phyloP scores from a whole-genome alignment of 2,329 filamentous ascomycete species.

The Talaromyces sp. region DNA sequence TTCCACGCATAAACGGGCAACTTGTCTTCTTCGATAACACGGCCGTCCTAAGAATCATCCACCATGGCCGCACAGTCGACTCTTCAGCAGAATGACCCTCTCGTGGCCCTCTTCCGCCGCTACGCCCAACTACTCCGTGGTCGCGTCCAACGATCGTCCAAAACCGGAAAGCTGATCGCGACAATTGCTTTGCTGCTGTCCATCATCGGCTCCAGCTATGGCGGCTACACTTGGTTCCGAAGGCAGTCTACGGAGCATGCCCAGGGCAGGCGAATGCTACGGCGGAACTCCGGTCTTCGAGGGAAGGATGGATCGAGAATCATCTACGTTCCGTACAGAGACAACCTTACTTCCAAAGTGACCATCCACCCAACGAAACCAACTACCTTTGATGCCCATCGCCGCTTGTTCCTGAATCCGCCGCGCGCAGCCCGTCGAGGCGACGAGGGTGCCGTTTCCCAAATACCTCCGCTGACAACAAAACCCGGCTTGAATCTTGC shows the following conservation, averaged over 20 bases:
- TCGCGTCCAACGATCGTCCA: slow-evolving; percentile 60
- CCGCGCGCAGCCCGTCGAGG: slow-evolving; percentile 74
- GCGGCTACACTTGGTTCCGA: slow-evolving; percentile 72
- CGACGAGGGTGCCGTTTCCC: slow-evolving; percentile 54
- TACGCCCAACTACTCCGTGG: slow-evolving; percentile 46
- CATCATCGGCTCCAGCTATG: slow-evolving; percentile 74
- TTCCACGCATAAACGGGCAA: slow-evolving; percentile 4
- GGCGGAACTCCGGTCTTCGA: slow-evolving; percentile 86
- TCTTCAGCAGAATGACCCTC: slow-evolving; percentile 64
- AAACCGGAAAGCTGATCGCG: slow-evolving; percentile 66
- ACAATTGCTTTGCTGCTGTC: slow-evolving; percentile 70
- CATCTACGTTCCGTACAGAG: slow-evolving; percentile 90
- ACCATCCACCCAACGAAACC: slow-evolving; percentile 85
- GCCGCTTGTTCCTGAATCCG: slow-evolving; percentile 86
- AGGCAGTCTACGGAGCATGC: slow-evolving; percentile 71
- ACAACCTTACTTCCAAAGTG: slow-evolving; percentile 72
- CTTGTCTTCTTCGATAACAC: not conserved
- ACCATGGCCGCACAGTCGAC: slow-evolving; percentile 82
- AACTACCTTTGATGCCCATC: slow-evolving; percentile 93
- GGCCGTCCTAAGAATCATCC: not conserved
- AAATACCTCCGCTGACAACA: slow-evolving; percentile 79
- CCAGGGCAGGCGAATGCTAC: slow-evolving; percentile 72
- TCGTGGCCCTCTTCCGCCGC: slow-evolving; percentile 55
- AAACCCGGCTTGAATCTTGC: slow-evolving; percentile 93
- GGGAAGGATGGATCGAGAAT: slow-evolving; percentile 93